A percentile compares a stretch with the other conserved stretches of the same genome.
Conservation (phyloP, 2,329 filamentous ascomycete genomes). For the Pseudohalonectria lignicola region DNA sequence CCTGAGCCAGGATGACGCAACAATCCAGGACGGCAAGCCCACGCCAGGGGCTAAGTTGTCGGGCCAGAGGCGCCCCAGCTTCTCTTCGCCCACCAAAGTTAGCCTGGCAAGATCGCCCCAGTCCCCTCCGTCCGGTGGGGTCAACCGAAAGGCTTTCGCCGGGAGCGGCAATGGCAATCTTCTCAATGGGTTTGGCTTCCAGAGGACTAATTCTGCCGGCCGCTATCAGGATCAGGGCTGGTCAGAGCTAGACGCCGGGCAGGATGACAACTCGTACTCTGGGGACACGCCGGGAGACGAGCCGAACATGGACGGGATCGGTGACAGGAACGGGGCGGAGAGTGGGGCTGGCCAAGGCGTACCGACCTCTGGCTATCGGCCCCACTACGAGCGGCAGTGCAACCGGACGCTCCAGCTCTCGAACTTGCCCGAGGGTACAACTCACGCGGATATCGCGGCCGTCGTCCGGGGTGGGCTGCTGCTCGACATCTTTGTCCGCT, state of each 20-base stretch:
- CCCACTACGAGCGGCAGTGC: conserved; percentile 24
- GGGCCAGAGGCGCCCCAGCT: too few species aligned
- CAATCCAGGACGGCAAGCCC: conserved; percentile 9
- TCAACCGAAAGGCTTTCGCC: background rate
- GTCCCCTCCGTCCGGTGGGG: background rate
- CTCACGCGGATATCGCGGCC: conserved; percentile 53
- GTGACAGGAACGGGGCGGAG: too few species aligned
- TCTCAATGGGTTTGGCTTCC: background rate
- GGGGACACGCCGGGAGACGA: background rate
- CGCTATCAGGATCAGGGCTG: conserved; percentile 1
- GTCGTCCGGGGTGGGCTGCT: conserved; percentile 60
- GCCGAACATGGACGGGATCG: too few species aligned
- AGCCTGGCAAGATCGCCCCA: too few species aligned
- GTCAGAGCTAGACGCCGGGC: conserved; percentile 3
- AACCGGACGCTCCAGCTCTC: conserved; percentile 50
- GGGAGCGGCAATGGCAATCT: background rate
- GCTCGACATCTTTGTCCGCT: conserved; percentile 55
- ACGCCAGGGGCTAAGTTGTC: background rate
- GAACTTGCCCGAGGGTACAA: conserved; percentile 50
- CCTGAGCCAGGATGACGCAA: conserved; percentile 16
- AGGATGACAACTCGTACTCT: conserved; percentile 1
- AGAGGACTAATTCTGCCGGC: background rate
- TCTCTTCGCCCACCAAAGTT: too few species aligned
- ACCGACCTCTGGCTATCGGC: conserved; percentile 8
- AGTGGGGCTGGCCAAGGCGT: conserved; percentile 2